Percentiles rank a stretch among this genome's conserved stretches.
Evolutionary conservation across 202 grass and related monocot species (phyloP).

Genomic region (Schoenoplectus tabernaemontani): DNA sequence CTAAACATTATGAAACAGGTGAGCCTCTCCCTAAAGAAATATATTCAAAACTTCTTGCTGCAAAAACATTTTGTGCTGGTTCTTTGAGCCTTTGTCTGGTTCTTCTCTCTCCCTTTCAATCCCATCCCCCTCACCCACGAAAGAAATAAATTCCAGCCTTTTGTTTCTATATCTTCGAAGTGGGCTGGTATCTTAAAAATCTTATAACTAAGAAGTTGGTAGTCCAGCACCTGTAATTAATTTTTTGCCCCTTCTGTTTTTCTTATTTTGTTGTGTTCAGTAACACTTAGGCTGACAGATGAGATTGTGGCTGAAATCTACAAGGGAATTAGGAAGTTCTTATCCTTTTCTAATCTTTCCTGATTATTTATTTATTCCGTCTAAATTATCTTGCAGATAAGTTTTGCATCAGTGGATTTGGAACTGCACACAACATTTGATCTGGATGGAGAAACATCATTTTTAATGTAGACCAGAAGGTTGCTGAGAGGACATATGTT

Average conservation of each 20-base stretch:
- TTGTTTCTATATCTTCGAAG: not conserved
- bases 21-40: slow-evolving; percentile 90
- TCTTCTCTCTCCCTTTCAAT: not conserved
- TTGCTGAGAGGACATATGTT: slow-evolving; percentile 68
- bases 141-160: not conserved
- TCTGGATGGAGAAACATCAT: slow-evolving; percentile 53
- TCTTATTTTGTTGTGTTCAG: not conserved
- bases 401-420: slow-evolving; percentile 83
- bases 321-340: not conserved
- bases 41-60: slow-evolving; percentile 87
- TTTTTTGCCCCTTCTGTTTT: not conserved
- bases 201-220: not conserved
- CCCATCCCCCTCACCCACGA: not conserved
- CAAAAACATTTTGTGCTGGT: slow-evolving; percentile 96
- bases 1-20: slow-evolving; percentile 88
- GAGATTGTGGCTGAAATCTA: not conserved
- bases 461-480: slow-evolving; percentile 74
- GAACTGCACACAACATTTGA: slow-evolving; percentile 74
- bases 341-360: not conserved
- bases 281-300: not conserved
- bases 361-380: not conserved
- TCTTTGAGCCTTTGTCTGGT: slow-evolving; percentile 88
- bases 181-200: not conserved
- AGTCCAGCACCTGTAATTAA: not conserved
- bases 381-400: slow-evolving; percentile 44